These are phyloP conservation scores for Fusarium liriodendri DNA, from an alignment of 2,329 filamentous ascomycete species.

Conservation along the genomic window DNA sequence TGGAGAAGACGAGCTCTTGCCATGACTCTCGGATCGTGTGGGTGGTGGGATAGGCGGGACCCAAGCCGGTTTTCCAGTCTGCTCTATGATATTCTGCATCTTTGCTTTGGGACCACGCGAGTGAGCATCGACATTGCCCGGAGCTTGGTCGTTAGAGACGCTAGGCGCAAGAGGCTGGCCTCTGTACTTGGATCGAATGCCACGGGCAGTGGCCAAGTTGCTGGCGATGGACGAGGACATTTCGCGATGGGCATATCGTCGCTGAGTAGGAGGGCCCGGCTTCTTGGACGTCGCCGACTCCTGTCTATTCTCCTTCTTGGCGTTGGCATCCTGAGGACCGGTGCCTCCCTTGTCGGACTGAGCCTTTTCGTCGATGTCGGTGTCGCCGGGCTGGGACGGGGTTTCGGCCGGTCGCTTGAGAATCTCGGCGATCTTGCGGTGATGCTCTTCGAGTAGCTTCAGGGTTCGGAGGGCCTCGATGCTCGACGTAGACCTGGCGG, in stretches of 20 bases:
- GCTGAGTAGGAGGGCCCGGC: constrained; percentile 53
- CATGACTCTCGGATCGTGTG: constrained; percentile 39
- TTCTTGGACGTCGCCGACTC: constrained; percentile 44
- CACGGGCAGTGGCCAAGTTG: constrained; percentile 86
- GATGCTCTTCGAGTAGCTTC: constrained; percentile 86
- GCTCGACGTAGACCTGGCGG: constrained; percentile 76
- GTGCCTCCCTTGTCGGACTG: constrained; percentile 39
- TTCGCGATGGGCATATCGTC: constrained; percentile 71
- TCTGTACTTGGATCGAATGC: constrained; percentile 75
- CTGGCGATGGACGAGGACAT: constrained; percentile 86
- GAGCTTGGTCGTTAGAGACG: constrained; percentile 78
- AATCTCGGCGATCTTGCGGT: constrained; percentile 83
- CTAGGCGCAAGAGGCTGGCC: constrained; percentile 77
- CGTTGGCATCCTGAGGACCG: constrained; percentile 29
- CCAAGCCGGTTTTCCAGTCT: constrained; percentile 65
- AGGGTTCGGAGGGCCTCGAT: constrained; percentile 85
- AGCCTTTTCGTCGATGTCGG: constrained; percentile 45
- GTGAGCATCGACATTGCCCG: constrained; percentile 74
- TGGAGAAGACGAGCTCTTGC: constrained; percentile 41
- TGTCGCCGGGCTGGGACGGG: constrained; percentile 47
- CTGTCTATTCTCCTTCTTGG: constrained; percentile 34
- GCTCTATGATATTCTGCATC: constrained; percentile 68
- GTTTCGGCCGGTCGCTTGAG: constrained; percentile 74
- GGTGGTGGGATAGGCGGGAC: constrained; percentile 54
- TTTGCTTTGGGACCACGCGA: constrained; percentile 62